A percentile compares a stretch with the other conserved stretches of the same genome.
phyloP scores from a whole-genome alignment of 2,329 filamentous ascomycete species.

The Geoglossum cookeanum region DNA sequence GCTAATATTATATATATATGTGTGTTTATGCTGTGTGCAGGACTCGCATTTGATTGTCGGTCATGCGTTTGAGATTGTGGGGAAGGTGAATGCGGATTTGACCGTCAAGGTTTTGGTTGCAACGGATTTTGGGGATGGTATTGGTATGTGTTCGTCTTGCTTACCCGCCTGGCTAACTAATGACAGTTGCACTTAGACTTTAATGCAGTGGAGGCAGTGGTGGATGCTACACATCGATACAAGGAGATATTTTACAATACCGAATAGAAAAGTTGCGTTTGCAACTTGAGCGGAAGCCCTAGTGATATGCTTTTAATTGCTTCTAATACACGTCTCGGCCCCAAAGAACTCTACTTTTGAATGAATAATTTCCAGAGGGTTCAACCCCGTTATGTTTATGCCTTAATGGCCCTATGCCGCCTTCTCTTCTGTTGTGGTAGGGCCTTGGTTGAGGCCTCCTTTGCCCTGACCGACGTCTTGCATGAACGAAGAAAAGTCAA shows the following conservation, averaged over 20 bases:
- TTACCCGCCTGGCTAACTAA: background rate
- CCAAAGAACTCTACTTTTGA: background rate
- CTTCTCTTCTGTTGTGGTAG: background rate
- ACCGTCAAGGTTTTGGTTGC: slow-evolving; percentile 11
- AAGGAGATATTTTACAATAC: slow-evolving; percentile 58
- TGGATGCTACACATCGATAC: slow-evolving; percentile 68
- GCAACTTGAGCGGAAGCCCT: background rate
- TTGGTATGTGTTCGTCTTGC: slow-evolving; percentile 6
- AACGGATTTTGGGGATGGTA: slow-evolving; percentile 11
- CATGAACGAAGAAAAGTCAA: slow-evolving; percentile 2
- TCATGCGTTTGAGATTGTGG: slow-evolving; percentile 12
- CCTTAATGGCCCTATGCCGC: background rate
- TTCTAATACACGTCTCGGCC: background rate
- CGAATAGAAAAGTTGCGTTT: background rate
- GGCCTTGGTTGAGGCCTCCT: background rate
- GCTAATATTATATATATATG: background rate
- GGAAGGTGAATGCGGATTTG: slow-evolving; percentile 12
- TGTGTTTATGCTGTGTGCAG: slow-evolving; percentile 2
- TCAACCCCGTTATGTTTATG: background rate
- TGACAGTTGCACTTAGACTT: slow-evolving; percentile 39
- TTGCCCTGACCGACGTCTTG: background rate
- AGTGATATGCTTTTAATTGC: background rate
- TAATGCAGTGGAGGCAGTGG: slow-evolving; percentile 54
- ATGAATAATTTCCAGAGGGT: background rate
- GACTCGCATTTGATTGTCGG: slow-evolving; percentile 10